phyloP scores from a whole-genome alignment of 495 filamentous ascomycete genomes.

The Rhypophila decipiens region DNA sequence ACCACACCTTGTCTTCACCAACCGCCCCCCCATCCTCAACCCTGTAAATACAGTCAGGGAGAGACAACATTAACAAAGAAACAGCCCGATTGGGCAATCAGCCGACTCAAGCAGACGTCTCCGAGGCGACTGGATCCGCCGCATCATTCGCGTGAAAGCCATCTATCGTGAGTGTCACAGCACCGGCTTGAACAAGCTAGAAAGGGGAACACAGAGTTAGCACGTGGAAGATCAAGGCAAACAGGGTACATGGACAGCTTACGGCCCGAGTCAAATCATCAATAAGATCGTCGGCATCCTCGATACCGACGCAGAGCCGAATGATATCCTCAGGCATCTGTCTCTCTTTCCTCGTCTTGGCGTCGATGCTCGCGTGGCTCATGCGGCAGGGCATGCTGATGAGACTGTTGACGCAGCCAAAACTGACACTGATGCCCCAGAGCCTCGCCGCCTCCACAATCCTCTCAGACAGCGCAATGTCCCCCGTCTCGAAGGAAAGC shows the following conservation, averaged over 20 bases:
- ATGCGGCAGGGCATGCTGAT: constrained; percentile 99
- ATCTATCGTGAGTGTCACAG: constrained; percentile 75
- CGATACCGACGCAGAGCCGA: constrained; percentile 90
- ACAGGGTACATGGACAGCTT: constrained; percentile 30
- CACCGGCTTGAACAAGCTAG: constrained; percentile 88
- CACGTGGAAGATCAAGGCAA: constrained; percentile 1
- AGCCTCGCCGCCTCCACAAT: constrained; percentile 89
- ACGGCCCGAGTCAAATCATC: constrained; percentile 88
- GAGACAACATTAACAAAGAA: too few relatives aligned
- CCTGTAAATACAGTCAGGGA: not conserved
- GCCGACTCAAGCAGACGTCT: constrained; percentile 10
- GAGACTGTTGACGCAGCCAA: constrained; percentile 95
- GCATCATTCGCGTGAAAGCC: constrained; percentile 56
- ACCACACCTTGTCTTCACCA: not conserved
- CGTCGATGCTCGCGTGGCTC: constrained; percentile 98
- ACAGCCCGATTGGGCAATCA: too few relatives aligned
- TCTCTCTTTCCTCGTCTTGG: constrained; percentile 81
- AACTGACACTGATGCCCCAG: constrained; percentile 93
- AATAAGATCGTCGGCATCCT: constrained; percentile 87
- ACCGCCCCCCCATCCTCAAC: too few relatives aligned
- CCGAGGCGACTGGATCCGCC: constrained; percentile 9
- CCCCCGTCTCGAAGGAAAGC: constrained; percentile 90
- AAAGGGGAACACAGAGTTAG: constrained; percentile 7
- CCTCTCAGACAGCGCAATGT: constrained; percentile 71
- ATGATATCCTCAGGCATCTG: constrained; percentile 96